These are phyloP conservation scores for Aureobasidium mangrovei DNA, from an alignment of 2,329 filamentous ascomycete genomes.

Conservation along the genomic window DNA sequence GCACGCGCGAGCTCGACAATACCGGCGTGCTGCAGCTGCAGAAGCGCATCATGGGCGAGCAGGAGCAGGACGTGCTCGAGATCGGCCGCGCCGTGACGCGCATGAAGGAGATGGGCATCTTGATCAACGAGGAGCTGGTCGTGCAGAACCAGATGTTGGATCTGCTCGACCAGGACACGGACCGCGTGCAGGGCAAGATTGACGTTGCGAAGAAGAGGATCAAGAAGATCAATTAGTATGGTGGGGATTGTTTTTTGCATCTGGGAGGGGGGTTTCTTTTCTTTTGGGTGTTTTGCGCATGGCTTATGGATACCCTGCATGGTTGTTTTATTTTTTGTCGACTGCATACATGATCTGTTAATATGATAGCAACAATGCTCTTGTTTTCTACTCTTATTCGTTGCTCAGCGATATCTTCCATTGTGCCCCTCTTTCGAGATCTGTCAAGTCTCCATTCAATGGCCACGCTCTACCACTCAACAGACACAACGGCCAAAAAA, in stretches of 20 bases:
- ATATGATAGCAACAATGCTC: no score
- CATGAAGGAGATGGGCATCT: constrained; percentile 68
- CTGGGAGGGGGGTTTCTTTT: background rate
- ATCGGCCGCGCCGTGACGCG: constrained; percentile 60
- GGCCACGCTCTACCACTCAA: no score
- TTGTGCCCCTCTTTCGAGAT: no score
- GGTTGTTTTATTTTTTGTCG: no score
- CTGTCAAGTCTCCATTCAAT: no score
- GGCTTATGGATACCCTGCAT: background rate
- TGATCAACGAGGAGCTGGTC: constrained; percentile 65
- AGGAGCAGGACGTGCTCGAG: constrained; percentile 63
- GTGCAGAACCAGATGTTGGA: constrained; percentile 63
- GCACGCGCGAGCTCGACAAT: constrained; percentile 70
- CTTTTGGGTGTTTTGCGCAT: background rate
- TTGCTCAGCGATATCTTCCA: no score
- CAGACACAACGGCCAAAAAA: no score
- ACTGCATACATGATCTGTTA: no score
- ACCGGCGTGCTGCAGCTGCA: constrained; percentile 65
- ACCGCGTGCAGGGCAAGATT: constrained; percentile 59
- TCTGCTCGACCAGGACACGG: constrained; percentile 56
- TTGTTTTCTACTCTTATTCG: no score
- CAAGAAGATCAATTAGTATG: constrained; percentile 46
- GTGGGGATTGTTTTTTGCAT: background rate
- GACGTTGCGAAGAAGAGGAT: constrained; percentile 65
- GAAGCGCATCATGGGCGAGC: constrained; percentile 62